Evolutionary conservation across 345 rosid species (phyloP).

Genomic region (Populus ilicifolia): DNA sequence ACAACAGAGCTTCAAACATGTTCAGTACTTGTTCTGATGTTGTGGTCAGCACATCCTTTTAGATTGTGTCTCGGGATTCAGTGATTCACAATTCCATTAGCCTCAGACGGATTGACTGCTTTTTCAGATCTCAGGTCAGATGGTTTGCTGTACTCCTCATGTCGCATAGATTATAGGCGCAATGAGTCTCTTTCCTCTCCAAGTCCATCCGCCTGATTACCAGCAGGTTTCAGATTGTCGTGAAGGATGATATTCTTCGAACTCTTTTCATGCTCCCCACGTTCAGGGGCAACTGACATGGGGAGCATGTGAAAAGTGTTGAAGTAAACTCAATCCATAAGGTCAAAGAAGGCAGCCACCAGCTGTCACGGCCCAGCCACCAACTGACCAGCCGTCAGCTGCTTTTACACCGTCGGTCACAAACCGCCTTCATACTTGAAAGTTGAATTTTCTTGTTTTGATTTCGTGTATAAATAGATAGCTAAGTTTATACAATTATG

Average conservation of each 20-base stretch:
- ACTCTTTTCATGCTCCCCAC: not conserved
- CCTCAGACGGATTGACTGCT: not conserved
- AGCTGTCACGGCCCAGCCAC: too few species aligned
- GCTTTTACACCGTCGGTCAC: too few species aligned
- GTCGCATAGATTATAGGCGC: not conserved
- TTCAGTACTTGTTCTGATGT: slow-evolving; percentile 19
- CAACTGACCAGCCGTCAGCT: too few species aligned
- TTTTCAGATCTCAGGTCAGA: not conserved
- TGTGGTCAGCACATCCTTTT: slow-evolving; percentile 25
- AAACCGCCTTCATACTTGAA: too few species aligned
- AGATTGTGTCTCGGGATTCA: slow-evolving; percentile 26
- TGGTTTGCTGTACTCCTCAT: not conserved
- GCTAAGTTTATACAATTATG: too few species aligned
- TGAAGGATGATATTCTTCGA: not conserved
- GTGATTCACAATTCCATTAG: not conserved
- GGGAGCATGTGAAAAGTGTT: too few species aligned
- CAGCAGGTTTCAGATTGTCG: not conserved
- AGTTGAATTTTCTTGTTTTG: too few species aligned
- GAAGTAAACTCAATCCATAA: too few species aligned
- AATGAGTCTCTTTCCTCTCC: slow-evolving; percentile 15
- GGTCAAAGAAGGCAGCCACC: too few species aligned
- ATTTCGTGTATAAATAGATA: too few species aligned
- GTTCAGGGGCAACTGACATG: slow-evolving; percentile 1
- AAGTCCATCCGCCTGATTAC: slow-evolving; percentile 9
- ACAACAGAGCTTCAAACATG: slow-evolving; percentile 11